Evolutionary conservation across 768 basidiomycete species (phyloP), one percentile per base, ranked within the genome.

Genomic region (Suillus subaureus): DNA sequence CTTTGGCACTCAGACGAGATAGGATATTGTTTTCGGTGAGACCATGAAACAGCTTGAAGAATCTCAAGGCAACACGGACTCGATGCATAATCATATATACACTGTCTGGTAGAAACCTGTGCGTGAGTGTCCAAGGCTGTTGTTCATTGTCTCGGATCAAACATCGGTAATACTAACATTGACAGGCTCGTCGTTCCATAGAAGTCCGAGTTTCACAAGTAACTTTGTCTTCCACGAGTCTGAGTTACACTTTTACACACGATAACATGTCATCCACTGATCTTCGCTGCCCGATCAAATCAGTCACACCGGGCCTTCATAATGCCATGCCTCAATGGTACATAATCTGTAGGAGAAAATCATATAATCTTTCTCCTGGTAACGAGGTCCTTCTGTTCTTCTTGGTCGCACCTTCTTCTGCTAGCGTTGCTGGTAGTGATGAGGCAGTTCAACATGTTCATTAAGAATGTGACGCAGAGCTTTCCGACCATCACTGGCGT

Each of bases 401-500:
- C 58, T 58, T 49, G 45, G 35, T 57, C 43, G 31, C 37, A 35
- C 39, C 51, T 61, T 37, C 64, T 42, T 52, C 57, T 42, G 39
- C 52, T 63, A 26, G 33, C 28, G 12, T 55, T 55, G 31, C 54
- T 35, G 54, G 31, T 33, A 21, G 31, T 23, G 35, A 61, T 4
- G 8, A 35, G 61, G 6, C 72, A 73, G 70, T 62, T 67, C 42
- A 58, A 45, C 49, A 37, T 31, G 57, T 54, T 54, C 39, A n/a
- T 74, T 52, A 52, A 67, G 31, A 64, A 58, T 55, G 54, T 77
- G 31, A 64, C 71, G 5, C 67, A 63, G 42, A 66, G 56, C 45
- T 79, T 88, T 67, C 88, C 88, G 12, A 72, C 78, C 35, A 82
- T 87, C 69, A 81, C 77, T 26, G 84, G 87, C 4, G 74, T 92